Evolutionary conservation across 129 eudicot genomes (phyloP).

Genomic region (Kitagawia praeruptora): DNA sequence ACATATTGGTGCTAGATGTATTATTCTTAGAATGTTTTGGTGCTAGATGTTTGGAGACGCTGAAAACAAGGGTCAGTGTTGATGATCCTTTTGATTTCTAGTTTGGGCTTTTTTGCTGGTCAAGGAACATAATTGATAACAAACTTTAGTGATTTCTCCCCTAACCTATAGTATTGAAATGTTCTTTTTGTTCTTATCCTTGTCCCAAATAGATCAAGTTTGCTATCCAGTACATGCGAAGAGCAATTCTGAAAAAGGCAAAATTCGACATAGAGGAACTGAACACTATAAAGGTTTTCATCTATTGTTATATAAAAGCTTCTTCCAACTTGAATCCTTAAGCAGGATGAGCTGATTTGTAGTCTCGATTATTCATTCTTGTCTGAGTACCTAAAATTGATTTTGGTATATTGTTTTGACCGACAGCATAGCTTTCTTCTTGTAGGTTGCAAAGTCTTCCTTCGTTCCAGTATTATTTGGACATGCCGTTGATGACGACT

Average conservation of each 20-base stretch:
- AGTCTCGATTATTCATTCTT: neutral
- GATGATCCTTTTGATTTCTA: neutral
- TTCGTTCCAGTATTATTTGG: constrained; percentile 88
- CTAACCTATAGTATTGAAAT: neutral
- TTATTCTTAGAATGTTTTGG: neutral
- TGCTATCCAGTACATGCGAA: constrained; percentile 92
- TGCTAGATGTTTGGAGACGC: neutral
- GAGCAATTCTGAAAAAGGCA: constrained; percentile 84
- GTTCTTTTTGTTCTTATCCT: neutral
- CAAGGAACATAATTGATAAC: neutral
- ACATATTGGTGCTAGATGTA: neutral
- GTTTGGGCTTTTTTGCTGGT: neutral
- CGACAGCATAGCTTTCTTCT: neutral
- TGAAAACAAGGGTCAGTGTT: neutral
- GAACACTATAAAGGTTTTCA: constrained; percentile 67
- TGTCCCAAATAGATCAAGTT: constrained; percentile 55
- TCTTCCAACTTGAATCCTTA: neutral
- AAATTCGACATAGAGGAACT: constrained; percentile 83
- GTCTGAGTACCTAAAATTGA: neutral
- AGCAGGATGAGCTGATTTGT: neutral
- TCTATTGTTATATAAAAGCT: neutral
- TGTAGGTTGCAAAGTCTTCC: constrained; percentile 76
- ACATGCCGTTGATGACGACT: constrained; percentile 86
- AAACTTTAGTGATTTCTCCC: neutral
- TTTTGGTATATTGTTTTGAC: neutral